Evolutionary conservation across 352 stramenopile species (phyloP).

Genomic region (Pythium folliculosum): DNA sequence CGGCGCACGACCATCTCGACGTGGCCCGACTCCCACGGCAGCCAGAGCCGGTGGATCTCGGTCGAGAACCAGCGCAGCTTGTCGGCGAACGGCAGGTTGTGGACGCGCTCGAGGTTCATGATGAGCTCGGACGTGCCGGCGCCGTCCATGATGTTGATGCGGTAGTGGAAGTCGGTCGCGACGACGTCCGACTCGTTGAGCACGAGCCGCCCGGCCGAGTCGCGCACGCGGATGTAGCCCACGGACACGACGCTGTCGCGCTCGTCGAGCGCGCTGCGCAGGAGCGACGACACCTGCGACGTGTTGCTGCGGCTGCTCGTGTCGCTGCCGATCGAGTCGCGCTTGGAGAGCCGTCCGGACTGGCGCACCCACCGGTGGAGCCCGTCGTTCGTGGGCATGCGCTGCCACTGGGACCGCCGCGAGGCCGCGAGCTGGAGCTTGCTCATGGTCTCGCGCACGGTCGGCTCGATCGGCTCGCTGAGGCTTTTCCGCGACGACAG

Average conservation of each 20-base stretch:
- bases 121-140: slow-evolving; percentile 71
- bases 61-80: slow-evolving; percentile 85
- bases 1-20: slow-evolving; percentile 77
- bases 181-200: slow-evolving; percentile 84
- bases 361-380: slow-evolving; percentile 75
- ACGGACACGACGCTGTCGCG: slow-evolving; percentile 66
- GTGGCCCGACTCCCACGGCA: slow-evolving; percentile 84
- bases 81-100: slow-evolving; percentile 75
- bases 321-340: slow-evolving; percentile 62
- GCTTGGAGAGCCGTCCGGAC: slow-evolving; percentile 27
- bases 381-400: slow-evolving; percentile 73
- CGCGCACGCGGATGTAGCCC: slow-evolving; percentile 77
- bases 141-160: slow-evolving; percentile 79
- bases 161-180: slow-evolving; percentile 79
- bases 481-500: slow-evolving; percentile 26
- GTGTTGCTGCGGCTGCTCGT: slow-evolving; percentile 38
- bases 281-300: slow-evolving; percentile 38
- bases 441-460: slow-evolving; percentile 43
- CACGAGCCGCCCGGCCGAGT: slow-evolving; percentile 66
- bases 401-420: slow-evolving; percentile 73
- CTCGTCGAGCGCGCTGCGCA: slow-evolving; percentile 32
- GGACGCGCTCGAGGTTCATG: slow-evolving; percentile 82
- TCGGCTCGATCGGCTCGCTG: slow-evolving; percentile 40
- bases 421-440: slow-evolving; percentile 76
- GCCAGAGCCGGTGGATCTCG: slow-evolving; percentile 78